These are phyloP conservation scores for Penicillium palitans DNA, from an alignment of 2,329 filamentous ascomycete species.

Conservation along the genomic window DNA sequence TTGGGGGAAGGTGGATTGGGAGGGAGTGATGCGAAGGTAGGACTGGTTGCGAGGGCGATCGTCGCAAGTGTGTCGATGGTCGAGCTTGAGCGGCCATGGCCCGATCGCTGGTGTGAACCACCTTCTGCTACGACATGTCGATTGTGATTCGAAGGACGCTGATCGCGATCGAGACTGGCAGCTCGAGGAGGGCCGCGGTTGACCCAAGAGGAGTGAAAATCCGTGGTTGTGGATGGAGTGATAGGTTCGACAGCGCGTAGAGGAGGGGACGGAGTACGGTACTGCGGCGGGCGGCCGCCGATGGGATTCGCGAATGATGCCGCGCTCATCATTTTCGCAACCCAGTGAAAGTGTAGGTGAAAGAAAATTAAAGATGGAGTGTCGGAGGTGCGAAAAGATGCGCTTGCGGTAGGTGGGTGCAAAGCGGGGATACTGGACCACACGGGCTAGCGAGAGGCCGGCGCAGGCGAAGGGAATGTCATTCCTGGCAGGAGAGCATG, in stretches of 20 bases:
- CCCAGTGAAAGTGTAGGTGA: slow-evolving; percentile 8
- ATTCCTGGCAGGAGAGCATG: slow-evolving; percentile 40
- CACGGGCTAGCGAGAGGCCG: slow-evolving; percentile 44
- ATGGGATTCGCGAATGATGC: slow-evolving; percentile 40
- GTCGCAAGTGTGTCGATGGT: slow-evolving; percentile 53
- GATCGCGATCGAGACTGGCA: slow-evolving; percentile 27
- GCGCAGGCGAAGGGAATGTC: slow-evolving; percentile 39
- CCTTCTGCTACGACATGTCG: slow-evolving; percentile 24
- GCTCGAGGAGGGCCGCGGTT: slow-evolving; percentile 31
- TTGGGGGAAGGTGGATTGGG: slow-evolving; percentile 35
- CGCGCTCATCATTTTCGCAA: slow-evolving; percentile 40
- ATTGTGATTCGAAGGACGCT: slow-evolving; percentile 22
- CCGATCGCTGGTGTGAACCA: slow-evolving; percentile 31
- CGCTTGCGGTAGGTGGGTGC: slow-evolving; percentile 40
- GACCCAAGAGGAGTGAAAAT: slow-evolving; percentile 33
- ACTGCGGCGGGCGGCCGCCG: slow-evolving; percentile 42
- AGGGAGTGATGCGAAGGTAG: slow-evolving; percentile 42
- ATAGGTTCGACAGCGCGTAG: slow-evolving; percentile 49
- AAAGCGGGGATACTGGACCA: slow-evolving; percentile 46
- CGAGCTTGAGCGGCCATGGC: slow-evolving; percentile 48
- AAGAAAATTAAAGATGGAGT: slow-evolving; percentile 16
- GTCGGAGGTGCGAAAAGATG: slow-evolving; percentile 28
- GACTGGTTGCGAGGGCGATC: slow-evolving; percentile 52
- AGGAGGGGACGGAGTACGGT: slow-evolving; percentile 50
- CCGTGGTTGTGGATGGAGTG: slow-evolving; percentile 39